Evolutionary conservation across 225 moss, liverwort and hornwort genomes (phyloP).

Genomic region (Anthoceros angustus): DNA sequence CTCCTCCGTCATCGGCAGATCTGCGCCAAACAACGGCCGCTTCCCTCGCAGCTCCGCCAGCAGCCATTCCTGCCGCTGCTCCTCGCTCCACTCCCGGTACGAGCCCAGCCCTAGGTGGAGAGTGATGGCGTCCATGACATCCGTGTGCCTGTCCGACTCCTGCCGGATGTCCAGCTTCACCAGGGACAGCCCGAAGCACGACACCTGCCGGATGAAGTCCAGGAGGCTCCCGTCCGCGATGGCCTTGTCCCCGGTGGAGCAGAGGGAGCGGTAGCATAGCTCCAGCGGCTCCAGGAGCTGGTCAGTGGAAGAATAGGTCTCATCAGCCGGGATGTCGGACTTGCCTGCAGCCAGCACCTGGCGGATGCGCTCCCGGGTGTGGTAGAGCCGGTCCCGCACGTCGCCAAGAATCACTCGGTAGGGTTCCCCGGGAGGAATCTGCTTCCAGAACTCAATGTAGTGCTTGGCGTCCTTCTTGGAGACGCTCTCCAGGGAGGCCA

Average conservation of each 20-base stretch:
- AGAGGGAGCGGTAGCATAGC: constrained; percentile 75
- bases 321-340: constrained; percentile 70
- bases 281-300: constrained; percentile 94
- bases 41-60: constrained; percentile 64
- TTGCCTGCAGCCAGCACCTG: constrained; percentile 61
- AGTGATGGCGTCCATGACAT: constrained; percentile 84
- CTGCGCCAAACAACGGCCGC: constrained; percentile 74
- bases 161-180: constrained; percentile 90
- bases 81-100: constrained; percentile 77
- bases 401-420: constrained; percentile 74
- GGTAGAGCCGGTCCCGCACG: constrained; percentile 83
- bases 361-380: constrained; percentile 77
- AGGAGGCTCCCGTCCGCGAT: constrained; percentile 89
- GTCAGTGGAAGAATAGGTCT: constrained; percentile 56
- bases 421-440: constrained; percentile 73
- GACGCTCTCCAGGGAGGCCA: constrained; percentile 37
- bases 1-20: constrained; percentile 83
- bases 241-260: constrained; percentile 83
- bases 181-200: constrained; percentile 79
- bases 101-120: constrained; percentile 73
- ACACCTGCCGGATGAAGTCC: constrained; percentile 94
- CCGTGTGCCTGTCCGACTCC: constrained; percentile 87
- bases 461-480: constrained; percentile 83
- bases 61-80: constrained; percentile 73
- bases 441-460: constrained; percentile 98